phyloP scores from a whole-genome alignment of 2,329 filamentous ascomycete species.

The Onygenales sp. region DNA sequence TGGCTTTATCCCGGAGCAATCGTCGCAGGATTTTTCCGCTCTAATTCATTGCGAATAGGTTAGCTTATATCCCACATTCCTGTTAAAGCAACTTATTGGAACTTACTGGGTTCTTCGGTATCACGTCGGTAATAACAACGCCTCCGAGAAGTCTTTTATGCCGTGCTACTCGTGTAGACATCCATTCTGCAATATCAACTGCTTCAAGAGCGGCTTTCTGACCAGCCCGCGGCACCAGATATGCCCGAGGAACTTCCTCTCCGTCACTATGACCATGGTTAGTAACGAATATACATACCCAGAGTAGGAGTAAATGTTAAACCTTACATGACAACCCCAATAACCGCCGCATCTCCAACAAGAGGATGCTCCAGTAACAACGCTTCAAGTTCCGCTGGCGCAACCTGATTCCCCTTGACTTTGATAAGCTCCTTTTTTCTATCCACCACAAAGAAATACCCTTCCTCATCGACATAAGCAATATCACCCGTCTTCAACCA shows the following conservation, averaged over 20 bases:
- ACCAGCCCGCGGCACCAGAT: slow-evolving; percentile 47
- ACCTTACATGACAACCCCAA: slow-evolving; percentile 48
- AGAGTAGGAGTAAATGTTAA: neutral
- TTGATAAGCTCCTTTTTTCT: slow-evolving; percentile 58
- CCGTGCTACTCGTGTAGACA: slow-evolving; percentile 52
- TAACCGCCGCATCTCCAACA: slow-evolving; percentile 56
- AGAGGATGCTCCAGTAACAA: slow-evolving; percentile 44
- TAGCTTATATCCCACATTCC: neutral
- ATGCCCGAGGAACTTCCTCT: slow-evolving; percentile 57
- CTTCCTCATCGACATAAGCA: slow-evolving; percentile 49
- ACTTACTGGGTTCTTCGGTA: slow-evolving; percentile 53
- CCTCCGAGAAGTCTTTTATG: slow-evolving; percentile 63
- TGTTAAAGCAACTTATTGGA: neutral
- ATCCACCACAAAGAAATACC: slow-evolving; percentile 58
- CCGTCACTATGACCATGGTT: slow-evolving; percentile 32
- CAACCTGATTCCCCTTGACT: slow-evolving; percentile 52
- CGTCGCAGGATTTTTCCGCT: slow-evolving; percentile 33
- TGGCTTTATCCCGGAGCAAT: slow-evolving; percentile 28
- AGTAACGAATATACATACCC: slow-evolving; percentile 9
- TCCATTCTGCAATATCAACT: slow-evolving; percentile 50
- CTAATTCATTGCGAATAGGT: neutral
- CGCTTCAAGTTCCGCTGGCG: slow-evolving; percentile 50
- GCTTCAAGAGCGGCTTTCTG: slow-evolving; percentile 36
- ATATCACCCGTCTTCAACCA: slow-evolving; percentile 67
- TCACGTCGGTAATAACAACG: slow-evolving; percentile 55